Conservation (phyloP, 2,329 filamentous ascomycete species). For the Neofusicoccum ribis region DNA sequence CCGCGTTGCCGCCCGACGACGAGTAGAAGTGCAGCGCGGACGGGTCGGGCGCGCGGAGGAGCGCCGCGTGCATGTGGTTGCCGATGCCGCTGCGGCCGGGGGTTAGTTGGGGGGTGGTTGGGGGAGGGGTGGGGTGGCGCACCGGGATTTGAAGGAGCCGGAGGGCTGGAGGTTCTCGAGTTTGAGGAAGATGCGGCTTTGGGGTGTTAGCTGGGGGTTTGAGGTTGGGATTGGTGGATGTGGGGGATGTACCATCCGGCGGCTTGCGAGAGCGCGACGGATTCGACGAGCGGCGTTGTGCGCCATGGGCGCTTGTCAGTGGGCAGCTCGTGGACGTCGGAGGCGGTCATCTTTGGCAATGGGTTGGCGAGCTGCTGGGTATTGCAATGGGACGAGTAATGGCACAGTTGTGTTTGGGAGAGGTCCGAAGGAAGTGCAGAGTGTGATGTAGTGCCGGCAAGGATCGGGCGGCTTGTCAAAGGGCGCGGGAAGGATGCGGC, state of each 20-base stretch:
- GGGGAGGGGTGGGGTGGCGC: neutral
- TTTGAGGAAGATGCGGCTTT: conserved; percentile 77
- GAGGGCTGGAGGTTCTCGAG: conserved; percentile 82
- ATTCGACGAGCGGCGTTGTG: conserved; percentile 70
- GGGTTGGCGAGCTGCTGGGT: too few relatives aligned
- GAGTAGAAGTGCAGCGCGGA: conserved; percentile 69
- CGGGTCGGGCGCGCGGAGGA: conserved; percentile 39
- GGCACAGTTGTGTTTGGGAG: too few relatives aligned
- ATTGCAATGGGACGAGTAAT: too few relatives aligned
- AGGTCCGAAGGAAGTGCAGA: too few relatives aligned
- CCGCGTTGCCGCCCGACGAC: conserved; percentile 80
- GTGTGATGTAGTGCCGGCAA: too few relatives aligned
- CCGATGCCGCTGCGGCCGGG: conserved; percentile 60
- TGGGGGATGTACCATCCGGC: conserved; percentile 66
- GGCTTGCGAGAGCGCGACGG: conserved; percentile 63
- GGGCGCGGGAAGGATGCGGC: too few relatives aligned
- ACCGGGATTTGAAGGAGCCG: conserved; percentile 76
- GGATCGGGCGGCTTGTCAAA: too few relatives aligned
- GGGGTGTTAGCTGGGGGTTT: neutral
- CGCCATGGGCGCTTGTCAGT: conserved; percentile 58
- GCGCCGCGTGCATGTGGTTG: conserved; percentile 62
- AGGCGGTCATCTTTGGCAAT: neutral
- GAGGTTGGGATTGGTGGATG: neutral
- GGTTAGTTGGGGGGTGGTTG: neutral
- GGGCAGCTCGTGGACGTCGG: neutral